phyloP scores from a whole-genome alignment of 192 early-diverging fungal genomes.

The Helicostylum pulchrum region DNA sequence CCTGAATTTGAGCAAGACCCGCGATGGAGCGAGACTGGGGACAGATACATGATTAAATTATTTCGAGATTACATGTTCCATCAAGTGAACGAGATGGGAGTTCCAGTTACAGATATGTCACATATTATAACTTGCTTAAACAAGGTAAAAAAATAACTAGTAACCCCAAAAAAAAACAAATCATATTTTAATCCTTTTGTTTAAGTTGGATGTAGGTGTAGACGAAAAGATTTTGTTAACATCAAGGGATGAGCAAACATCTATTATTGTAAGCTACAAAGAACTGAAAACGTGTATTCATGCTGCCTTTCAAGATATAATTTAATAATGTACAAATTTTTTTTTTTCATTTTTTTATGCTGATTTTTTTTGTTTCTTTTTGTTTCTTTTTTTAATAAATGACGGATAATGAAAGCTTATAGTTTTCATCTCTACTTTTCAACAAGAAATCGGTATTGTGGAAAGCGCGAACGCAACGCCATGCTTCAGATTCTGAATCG shows the following conservation, averaged over 20 bases:
- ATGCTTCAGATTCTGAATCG: constrained; percentile 36
- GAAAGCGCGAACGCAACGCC: constrained; percentile 34
- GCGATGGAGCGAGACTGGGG: constrained; percentile 96
- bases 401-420: constrained; percentile 10
- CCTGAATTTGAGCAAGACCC: constrained; percentile 83
- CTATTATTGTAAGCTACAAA: constrained; percentile 92
- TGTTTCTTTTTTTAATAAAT: constrained; percentile 15
- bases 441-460: constrained; percentile 21
- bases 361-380: constrained; percentile 6
- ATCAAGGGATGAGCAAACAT: constrained; percentile 95
- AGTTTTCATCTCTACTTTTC: background rate
- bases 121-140: constrained; percentile 94
- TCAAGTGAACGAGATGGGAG: constrained; percentile 81
- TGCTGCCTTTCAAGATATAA: constrained; percentile 78
- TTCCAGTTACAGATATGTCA: constrained; percentile 83
- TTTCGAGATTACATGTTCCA: constrained; percentile 99
- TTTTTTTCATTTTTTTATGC: background rate
- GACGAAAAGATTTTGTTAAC: constrained; percentile 92
- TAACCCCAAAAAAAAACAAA: background rate
- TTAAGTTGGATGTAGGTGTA: constrained; percentile 89
- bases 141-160: constrained; percentile 61
- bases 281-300: constrained; percentile 94
- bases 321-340: background rate
- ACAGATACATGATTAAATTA: constrained; percentile 94
- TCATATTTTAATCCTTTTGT: constrained; percentile 9